Evolutionary conservation across 2,329 filamentous ascomycete species (phyloP).

Genomic region (Beauveria asiatica): DNA sequence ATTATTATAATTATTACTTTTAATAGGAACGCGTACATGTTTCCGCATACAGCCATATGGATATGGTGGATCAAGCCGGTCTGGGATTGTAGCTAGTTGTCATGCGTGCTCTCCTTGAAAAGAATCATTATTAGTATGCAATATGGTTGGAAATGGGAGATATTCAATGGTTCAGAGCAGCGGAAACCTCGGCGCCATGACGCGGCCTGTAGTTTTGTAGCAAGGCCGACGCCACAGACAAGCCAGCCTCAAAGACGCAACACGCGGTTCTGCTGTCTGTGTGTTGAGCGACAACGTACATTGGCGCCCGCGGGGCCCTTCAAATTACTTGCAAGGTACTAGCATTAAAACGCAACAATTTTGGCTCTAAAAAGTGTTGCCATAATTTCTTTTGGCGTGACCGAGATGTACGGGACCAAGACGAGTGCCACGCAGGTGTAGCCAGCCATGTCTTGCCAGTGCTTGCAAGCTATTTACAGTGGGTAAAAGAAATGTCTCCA

Average conservation of each 20-base stretch:
- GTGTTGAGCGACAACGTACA: not conserved
- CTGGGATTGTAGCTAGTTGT: not conserved
- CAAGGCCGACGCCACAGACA: not conserved
- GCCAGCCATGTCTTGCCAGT: not conserved
- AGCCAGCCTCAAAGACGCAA: not conserved
- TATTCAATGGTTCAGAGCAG: not conserved
- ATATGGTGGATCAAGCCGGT: not conserved
- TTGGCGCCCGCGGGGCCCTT: no score
- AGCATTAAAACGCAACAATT: no score
- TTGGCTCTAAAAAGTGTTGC: no score
- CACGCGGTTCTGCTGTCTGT: not conserved
- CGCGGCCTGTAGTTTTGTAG: not conserved
- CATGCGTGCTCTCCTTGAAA: no score
- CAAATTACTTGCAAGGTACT: no score
- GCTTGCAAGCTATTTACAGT: no score
- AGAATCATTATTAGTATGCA: no score
- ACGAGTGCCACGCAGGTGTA: not conserved
- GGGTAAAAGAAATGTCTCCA: no score
- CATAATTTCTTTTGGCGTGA: not conserved
- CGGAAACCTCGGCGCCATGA: not conserved
- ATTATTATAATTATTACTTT: no score
- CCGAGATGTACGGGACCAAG: not conserved
- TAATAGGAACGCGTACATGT: not conserved
- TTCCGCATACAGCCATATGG: not conserved
- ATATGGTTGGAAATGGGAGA: not conserved